Base-by-base conservation (phyloP, 2,329 filamentous ascomycete species). In the Apiospora koreana region DNA sequence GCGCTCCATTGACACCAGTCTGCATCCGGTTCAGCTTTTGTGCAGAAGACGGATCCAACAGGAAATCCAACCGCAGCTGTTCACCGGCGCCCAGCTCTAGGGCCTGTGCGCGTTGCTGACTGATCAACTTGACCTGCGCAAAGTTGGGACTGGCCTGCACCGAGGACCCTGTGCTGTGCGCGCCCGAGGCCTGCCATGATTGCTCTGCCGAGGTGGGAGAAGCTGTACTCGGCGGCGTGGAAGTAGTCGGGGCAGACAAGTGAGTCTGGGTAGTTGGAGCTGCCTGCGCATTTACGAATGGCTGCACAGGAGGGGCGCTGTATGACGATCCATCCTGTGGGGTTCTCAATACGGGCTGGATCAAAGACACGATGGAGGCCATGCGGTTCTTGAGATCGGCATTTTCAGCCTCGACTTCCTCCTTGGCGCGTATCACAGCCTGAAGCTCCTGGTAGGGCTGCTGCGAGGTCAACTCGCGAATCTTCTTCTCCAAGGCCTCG, bases 361-460 rank as follows among this genome's bases (percentile, higher is more conserved):
- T 84, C 77, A 91, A 86, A 74, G 87, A 84, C 78, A 94, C 81
- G 48, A 94, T 87, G 42, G 87, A 86, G 70, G 89, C 86, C 74
- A 97, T 82, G 42, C 90, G 88, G 77, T 88, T 86, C 77, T 90
- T 91, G 73, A 97, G 91, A 73, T 95, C 92, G 72, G 89, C 88
- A 83, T 96, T 95, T 82, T 97, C 94, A 42, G 89, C 88, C 82
- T 94, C 89, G 68, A 94, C 89, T 18, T 88, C 87, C 77, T 95
- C 92, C 83, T 94, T 95, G 80, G 94, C 91, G 42, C 89, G 86
- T 69, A 95, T 81, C 12, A 90, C 93, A 38, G 89, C 85, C 80
- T 97, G 93, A 25, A 97, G 87, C 78, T 97, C 94, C 78, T 93
- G 91, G 76, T 94, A 95, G 0, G 94, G 93, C 80, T 95, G 91